phyloP scores from a whole-genome alignment of 768 basidiomycete species.

The Xerocomellus amylosporus region DNA sequence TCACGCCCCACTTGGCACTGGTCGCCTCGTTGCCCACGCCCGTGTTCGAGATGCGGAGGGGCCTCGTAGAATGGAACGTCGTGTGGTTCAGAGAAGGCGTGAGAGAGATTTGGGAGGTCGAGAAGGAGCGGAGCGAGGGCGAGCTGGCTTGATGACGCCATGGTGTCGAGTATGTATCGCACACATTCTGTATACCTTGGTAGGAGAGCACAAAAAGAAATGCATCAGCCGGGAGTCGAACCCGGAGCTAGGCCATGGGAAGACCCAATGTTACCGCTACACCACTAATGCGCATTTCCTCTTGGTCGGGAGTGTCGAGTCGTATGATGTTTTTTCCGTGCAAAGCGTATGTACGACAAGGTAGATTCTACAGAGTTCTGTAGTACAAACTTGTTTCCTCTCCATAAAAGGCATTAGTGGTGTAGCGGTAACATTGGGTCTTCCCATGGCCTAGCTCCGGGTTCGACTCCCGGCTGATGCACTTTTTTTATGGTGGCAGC shows the following conservation, averaged over 20 bases:
- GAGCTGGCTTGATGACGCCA: constrained; percentile 7
- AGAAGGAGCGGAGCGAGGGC: constrained; percentile 46
- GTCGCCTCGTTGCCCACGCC: constrained; percentile 71
- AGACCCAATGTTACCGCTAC: constrained; percentile 88
- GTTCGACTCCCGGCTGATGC: constrained; percentile 59
- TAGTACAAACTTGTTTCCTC: no score
- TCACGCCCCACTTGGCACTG: constrained; percentile 68
- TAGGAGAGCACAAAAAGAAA: not conserved
- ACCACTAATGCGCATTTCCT: constrained; percentile 45
- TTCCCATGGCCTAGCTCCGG: constrained; percentile 72
- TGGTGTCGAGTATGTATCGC: not conserved
- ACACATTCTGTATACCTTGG: not conserved
- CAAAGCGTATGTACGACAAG: no score
- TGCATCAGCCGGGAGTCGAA: constrained; percentile 59
- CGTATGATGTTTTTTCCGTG: no score
- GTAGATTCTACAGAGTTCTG: no score
- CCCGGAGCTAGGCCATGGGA: constrained; percentile 70
- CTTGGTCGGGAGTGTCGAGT: no score
- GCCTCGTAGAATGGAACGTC: constrained; percentile 83
- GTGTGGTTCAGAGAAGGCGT: constrained; percentile 82
- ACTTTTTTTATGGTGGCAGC: constrained; percentile 12
- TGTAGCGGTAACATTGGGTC: constrained; percentile 88
- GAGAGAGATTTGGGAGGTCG: constrained; percentile 77
- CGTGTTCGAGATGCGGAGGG: constrained; percentile 69
- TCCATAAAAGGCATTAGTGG: no score